These are phyloP conservation scores for Aegilops sharonensis DNA, from an alignment of 176 grass and related monocot species.

Conservation along the genomic window DNA sequence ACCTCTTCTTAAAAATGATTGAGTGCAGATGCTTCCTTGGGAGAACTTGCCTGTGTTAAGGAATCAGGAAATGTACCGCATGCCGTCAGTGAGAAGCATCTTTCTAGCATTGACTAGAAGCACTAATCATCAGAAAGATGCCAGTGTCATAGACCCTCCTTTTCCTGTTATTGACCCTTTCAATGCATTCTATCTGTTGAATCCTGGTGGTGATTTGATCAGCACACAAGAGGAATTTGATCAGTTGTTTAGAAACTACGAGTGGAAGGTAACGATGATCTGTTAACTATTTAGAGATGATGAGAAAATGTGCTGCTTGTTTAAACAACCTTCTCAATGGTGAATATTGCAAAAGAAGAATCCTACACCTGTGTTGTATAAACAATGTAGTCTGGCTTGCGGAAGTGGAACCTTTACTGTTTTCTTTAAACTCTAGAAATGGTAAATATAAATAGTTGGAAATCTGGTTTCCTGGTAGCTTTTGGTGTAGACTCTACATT, in stretches of 20 bases:
- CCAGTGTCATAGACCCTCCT: background rate
- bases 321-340: background rate
- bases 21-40: constrained; percentile 92
- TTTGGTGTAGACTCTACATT: background rate
- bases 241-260: constrained; percentile 55
- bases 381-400: constrained; percentile 3
- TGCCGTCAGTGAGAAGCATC: constrained; percentile 69
- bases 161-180: constrained; percentile 74
- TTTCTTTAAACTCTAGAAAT: constrained; percentile 6
- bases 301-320: background rate
- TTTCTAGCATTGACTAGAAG: constrained; percentile 51
- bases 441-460: background rate
- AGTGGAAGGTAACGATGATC: constrained; percentile 60
- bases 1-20: constrained; percentile 34
- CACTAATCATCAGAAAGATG: constrained; percentile 32
- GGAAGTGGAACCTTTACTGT: background rate
- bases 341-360: constrained; percentile 23
- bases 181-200: constrained; percentile 74
- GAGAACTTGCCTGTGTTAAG: constrained; percentile 76
- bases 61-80: constrained; percentile 86
- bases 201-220: constrained; percentile 69
- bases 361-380: background rate
- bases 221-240: constrained; percentile 62
- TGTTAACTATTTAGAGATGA: constrained; percentile 12
- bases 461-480: constrained; percentile 6